Evolutionary conservation across 495 filamentous ascomycete genomes (phyloP).

Genomic region (Talaromyces adpressus): DNA sequence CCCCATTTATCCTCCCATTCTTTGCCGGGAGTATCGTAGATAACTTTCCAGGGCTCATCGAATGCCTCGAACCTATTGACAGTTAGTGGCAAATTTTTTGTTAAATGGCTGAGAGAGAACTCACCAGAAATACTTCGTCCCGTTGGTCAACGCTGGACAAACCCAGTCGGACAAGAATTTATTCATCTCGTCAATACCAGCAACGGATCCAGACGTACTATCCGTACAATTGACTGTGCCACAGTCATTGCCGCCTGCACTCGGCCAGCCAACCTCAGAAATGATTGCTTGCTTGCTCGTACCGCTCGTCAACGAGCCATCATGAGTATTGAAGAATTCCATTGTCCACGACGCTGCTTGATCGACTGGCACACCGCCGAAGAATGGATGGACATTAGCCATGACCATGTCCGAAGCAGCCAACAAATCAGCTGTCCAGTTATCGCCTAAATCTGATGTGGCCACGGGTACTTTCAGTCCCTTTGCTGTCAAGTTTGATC

Average conservation of each 20-base stretch:
- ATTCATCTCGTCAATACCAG: constrained; percentile 80
- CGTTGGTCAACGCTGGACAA: constrained; percentile 69
- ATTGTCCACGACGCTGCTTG: constrained; percentile 76
- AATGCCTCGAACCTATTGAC: constrained; percentile 74
- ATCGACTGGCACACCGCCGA: constrained; percentile 66
- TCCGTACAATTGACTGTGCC: constrained; percentile 50
- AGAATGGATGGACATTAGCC: constrained; percentile 98
- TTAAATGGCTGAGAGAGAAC: constrained; percentile 13
- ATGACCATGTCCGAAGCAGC: constrained; percentile 75
- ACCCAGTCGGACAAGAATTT: constrained; percentile 80
- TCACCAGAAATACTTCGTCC: constrained; percentile 90
- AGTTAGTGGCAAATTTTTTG: constrained; percentile 11
- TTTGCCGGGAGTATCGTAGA: constrained; percentile 59
- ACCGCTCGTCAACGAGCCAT: constrained; percentile 52
- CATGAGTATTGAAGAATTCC: constrained; percentile 65
- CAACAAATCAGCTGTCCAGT: constrained; percentile 69
- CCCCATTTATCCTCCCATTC: constrained; percentile 98
- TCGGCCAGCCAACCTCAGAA: constrained; percentile 89
- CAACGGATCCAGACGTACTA: constrained; percentile 54
- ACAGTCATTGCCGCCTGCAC: constrained; percentile 73
- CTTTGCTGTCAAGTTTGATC: constrained; percentile 58
- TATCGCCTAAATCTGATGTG: constrained; percentile 83
- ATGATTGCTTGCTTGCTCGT: constrained; percentile 63
- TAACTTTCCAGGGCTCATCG: constrained; percentile 89
- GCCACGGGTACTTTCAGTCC: constrained; percentile 69